Evolutionary conservation across 1,284 basidiomycete genomes (phyloP).

Genomic region (Cutaneotrichosporon sp.): DNA sequence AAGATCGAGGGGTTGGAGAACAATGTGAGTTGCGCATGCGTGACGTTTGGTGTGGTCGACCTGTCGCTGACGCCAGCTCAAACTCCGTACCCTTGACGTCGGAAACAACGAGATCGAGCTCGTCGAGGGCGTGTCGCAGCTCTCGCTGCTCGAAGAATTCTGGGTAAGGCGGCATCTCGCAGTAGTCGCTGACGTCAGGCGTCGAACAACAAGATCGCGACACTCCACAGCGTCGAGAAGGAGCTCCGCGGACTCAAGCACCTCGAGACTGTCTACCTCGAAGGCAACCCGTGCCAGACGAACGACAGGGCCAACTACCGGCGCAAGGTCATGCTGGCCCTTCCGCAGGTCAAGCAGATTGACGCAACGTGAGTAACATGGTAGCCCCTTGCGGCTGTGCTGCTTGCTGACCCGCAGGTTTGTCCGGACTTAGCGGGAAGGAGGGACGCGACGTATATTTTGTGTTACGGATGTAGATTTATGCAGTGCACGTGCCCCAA

Average conservation of each 20-base stretch:
- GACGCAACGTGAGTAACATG: constrained; percentile 75
- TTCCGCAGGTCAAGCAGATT: constrained; percentile 87
- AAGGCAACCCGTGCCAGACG: constrained; percentile 85
- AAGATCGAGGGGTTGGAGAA: constrained; percentile 79
- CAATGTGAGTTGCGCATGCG: constrained; percentile 57
- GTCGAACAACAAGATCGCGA: constrained; percentile 76
- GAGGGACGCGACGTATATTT: background rate
- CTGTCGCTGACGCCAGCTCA: constrained; percentile 52
- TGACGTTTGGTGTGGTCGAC: too few relatives aligned
- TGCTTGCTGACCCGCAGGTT: background rate
- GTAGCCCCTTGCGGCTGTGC: background rate
- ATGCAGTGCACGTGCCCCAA: too few relatives aligned
- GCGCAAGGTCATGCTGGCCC: constrained; percentile 78
- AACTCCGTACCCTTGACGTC: constrained; percentile 80
- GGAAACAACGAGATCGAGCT: constrained; percentile 75
- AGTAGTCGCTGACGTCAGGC: constrained; percentile 58
- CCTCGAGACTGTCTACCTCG: constrained; percentile 87
- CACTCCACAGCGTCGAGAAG: constrained; percentile 62
- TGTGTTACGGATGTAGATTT: too few relatives aligned
- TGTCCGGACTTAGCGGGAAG: background rate
- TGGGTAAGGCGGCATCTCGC: constrained; percentile 61
- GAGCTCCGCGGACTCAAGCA: constrained; percentile 65
- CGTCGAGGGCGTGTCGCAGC: constrained; percentile 75
- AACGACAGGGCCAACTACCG: constrained; percentile 74
- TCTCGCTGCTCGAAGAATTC: constrained; percentile 75